Evolutionary conservation across 2,329 filamentous ascomycete genomes (phyloP), one percentile per base, ranked within the genome.

Genomic region (Aureobasidium uvarum): DNA sequence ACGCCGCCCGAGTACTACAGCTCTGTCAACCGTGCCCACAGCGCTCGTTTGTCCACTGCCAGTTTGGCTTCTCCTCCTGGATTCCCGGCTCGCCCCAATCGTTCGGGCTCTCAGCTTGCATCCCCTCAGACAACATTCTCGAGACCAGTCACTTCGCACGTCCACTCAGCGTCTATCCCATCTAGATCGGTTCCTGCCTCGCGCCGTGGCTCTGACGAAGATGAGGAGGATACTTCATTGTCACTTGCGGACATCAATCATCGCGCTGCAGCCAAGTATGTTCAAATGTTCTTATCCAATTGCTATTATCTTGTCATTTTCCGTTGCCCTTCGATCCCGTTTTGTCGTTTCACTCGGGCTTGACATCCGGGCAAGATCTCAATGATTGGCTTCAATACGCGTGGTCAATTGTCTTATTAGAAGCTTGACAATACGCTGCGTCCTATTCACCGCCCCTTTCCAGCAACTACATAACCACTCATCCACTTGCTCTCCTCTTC

Each of bases 1-100:
- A 99, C 95, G 25, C 95, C 95, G 25, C 95, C 95, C 38, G 95
- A 98, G 77, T 94, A 95, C 76, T 89, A 96, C 69, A 86, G 86
- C 68, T 58, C 63, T 6, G 33, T 66, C 36, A 62, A 54, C 5
- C 71, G 69, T 87, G 90, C 65, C 87, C 64, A 87, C 92, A 90
- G 92, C 50, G 93, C 93, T 75, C 86, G 93, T 68, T 94, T 96
- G 80, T 96, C 94, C 63, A 90, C 90, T 67, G 93, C 92, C 43
- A 95, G 91, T 79, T 83, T 97, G 73, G 89, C 89, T 51, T 94
- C 92, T 41, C 90, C 92, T 50, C 90, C 89, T 5, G 89, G 90
- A 52, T 74, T 78, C 69, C 69, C 68, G 38, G 77, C 72, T 75
- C 87, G 91, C 67, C 85, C 90, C 59, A 88, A 84, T 68, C 86